Evolutionary conservation across 2,329 filamentous ascomycete genomes (phyloP).

Genomic region (Aspergillus ruber): DNA sequence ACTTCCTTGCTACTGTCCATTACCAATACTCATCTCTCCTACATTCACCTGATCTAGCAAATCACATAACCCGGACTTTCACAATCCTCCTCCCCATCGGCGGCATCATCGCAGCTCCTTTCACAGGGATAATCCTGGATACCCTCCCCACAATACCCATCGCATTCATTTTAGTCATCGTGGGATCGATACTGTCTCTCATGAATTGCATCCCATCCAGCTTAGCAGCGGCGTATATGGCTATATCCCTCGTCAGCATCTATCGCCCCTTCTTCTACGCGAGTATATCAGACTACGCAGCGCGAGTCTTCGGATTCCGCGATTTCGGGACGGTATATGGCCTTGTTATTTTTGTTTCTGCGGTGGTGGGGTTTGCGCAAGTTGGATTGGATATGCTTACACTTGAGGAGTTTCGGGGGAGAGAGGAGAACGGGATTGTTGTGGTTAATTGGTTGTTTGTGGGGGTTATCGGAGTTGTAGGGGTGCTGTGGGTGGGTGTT

Average conservation of each 20-base stretch:
- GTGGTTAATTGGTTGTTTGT: slow-evolving; percentile 50
- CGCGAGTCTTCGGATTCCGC: slow-evolving; percentile 86
- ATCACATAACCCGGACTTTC: slow-evolving; percentile 74
- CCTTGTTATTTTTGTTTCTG: slow-evolving; percentile 77
- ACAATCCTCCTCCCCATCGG: slow-evolving; percentile 78
- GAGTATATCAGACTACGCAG: slow-evolving; percentile 77
- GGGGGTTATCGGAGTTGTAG: slow-evolving; percentile 55
- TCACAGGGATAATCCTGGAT: slow-evolving; percentile 76
- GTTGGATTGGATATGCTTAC: slow-evolving; percentile 69
- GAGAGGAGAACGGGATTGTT: slow-evolving; percentile 79
- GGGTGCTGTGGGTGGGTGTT: slow-evolving; percentile 59
- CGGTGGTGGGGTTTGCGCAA: slow-evolving; percentile 77
- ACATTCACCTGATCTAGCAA: slow-evolving; percentile 53
- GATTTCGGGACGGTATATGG: slow-evolving; percentile 95
- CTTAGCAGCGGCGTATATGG: slow-evolving; percentile 65
- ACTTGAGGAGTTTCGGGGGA: slow-evolving; percentile 59
- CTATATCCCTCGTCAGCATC: slow-evolving; percentile 71
- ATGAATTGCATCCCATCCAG: slow-evolving; percentile 68
- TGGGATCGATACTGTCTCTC: slow-evolving; percentile 68
- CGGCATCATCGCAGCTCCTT: slow-evolving; percentile 76
- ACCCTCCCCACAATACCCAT: slow-evolving; percentile 66
- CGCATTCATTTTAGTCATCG: slow-evolving; percentile 61
- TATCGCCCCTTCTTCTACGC: slow-evolving; percentile 88
- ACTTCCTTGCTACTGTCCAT: slow-evolving; percentile 81
- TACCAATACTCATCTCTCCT: slow-evolving; percentile 76